Evolutionary conservation across 2,329 filamentous ascomycete species (phyloP), one percentile per base, ranked within the genome.

Genomic region (Ilyonectria robusta): DNA sequence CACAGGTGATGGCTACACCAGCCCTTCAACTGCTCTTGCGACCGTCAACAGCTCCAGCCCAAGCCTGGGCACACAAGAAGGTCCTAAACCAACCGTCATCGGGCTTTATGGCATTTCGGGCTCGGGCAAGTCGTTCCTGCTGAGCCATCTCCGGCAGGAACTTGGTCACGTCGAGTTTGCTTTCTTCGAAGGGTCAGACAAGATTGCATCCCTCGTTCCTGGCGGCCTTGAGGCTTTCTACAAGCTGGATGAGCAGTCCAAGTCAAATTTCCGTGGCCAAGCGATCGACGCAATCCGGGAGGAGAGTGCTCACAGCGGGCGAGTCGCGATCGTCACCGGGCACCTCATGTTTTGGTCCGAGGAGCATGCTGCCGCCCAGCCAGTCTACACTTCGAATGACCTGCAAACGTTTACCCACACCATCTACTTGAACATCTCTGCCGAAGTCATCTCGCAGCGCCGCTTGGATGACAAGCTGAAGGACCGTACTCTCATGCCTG

Each of bases 281-380:
- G 86, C 87, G 4, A 88, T 91, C 57, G 56, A 80, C 1, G 69
- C 15, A 0, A 86, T 91, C 54, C 42, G 66, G 23, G 51, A 80
- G 1, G 68, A 82, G 8, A 86, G 84, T 60, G 50, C 61, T 2
- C 13, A 70, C 0, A 81, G 54, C 10, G 73, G 78, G 1, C 79
- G 76, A 64, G 67, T 76, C 6, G 88, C 76, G 1, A 71, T 92
- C 3, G 85, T 91, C 3, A 78, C 85, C 5, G 88, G 87, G 0
- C 87, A 91, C 72, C 85, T 81, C 72, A 86, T 85, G 79, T 86
- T 91, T 69, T 89, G 86, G 86, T 4, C 66, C 0, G 80, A 85
- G 29, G 5, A 77, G 81, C 26, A 81, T 0, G 65, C 74, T 9
- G 42, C 29, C n/a, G 77, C 74, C 35, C 19, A 74, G 1, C 17